Base-by-base conservation (phyloP, 192 early-diverging fungal genomes). In the Podila epigama region DNA sequence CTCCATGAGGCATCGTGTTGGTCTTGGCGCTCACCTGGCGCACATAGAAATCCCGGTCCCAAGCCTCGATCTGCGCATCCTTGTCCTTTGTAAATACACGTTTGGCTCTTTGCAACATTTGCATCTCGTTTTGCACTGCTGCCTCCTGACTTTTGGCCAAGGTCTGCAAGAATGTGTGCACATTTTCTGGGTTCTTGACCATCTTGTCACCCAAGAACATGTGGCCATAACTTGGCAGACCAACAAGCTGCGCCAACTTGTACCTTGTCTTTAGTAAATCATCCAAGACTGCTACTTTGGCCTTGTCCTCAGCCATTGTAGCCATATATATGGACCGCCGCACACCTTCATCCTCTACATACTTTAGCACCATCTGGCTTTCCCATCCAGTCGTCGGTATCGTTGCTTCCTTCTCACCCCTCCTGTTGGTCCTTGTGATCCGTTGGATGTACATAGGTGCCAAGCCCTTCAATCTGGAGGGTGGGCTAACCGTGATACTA, bases 181-280 rank as follows among this genome's bases (percentile, higher is more conserved):
- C 96, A 48, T 92, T 89, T 65, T 88, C 91, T 22, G 95, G 94
- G 37, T 87, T 89, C 55, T 86, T 86, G 7, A 92, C 95, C 97
- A 99, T 99, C 68, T 98, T 98, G 60, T 98, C 96, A 25, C 85
- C 87, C 28, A 99, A 80, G 37, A 88, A 89, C 85, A 95, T 86
- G 59, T 97, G 86, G 20, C 90, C 91, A 89, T 92, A 99, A 48
- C 92, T 95, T 12, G 83, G 79, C 36, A 88, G 88, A 1, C 95
- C 95, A 3, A 97, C 83, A 18, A 94, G 69, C 6, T 81, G 71
- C 13, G 95, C 93, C 34, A 99, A 82, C 35, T 89, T 82, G 4
- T 83, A 88, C 25, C 97, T 84, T 56, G 87, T 88, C 56, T 81
- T 82, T 58, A 99, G 72, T 66, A 99, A 48, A 25, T 79, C 80